These are phyloP conservation scores for Leptomonas seymouri DNA, from an alignment of 208 protist species.

Conservation along the genomic window DNA sequence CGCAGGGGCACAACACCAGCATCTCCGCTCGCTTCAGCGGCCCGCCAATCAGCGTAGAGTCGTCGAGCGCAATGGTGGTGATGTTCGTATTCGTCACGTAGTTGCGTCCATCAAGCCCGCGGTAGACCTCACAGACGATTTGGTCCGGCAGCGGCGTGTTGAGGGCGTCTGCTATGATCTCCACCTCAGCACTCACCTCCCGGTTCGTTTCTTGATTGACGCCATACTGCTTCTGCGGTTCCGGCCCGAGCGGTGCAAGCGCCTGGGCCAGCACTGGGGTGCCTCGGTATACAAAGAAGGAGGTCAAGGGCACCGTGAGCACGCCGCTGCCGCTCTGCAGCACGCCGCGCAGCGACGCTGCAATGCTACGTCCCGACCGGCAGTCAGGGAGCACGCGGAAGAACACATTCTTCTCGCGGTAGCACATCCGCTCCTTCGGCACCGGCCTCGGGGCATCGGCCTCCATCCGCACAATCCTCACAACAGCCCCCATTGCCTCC, in stretches of 20 bases:
- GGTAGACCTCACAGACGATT: conserved; percentile 72
- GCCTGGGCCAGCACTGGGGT: conserved; percentile 88
- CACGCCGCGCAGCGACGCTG: conserved; percentile 74
- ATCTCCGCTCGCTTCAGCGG: conserved; percentile 87
- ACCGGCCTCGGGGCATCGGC: conserved; percentile 64
- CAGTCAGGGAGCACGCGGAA: conserved; percentile 86
- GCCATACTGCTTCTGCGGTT: conserved; percentile 49
- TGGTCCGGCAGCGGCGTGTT: conserved; percentile 63
- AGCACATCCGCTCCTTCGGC: conserved; percentile 79
- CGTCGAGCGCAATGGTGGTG: conserved; percentile 65
- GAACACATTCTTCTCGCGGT: conserved; percentile 82
- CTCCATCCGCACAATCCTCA: conserved; percentile 79
- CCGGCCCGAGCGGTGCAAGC: conserved; percentile 63
- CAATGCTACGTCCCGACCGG: conserved; percentile 77
- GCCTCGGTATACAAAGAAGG: conserved; percentile 79
- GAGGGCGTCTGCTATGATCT: conserved; percentile 74
- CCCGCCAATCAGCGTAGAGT: conserved; percentile 49
- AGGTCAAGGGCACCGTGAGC: conserved; percentile 82
- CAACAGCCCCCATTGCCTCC: conserved; percentile 45
- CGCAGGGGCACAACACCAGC: conserved; percentile 52
- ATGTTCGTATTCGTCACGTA: conserved; percentile 84
- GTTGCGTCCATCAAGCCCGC: conserved; percentile 70
- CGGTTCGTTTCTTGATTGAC: conserved; percentile 4
- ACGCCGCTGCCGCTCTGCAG: conserved; percentile 71
- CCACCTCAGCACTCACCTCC: conserved; percentile 72